phyloP scores from a whole-genome alignment of 164 flowering plant species.

The Saururus chinensis region DNA sequence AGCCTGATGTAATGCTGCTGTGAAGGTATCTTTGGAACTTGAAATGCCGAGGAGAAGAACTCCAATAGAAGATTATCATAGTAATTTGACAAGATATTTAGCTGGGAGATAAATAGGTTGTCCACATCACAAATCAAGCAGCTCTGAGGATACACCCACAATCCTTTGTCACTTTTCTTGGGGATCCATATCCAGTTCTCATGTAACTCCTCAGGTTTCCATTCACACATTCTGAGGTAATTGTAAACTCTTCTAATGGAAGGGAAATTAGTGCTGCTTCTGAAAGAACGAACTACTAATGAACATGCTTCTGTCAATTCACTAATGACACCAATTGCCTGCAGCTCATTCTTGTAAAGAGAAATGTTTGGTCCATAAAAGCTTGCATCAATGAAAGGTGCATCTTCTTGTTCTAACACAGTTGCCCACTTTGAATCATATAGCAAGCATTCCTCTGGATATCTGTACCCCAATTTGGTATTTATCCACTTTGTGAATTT shows the following conservation, averaged over 20 bases:
- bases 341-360: constrained; percentile 4
- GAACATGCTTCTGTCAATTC: background rate
- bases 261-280: background rate
- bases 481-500: constrained; percentile 11
- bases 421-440: constrained; percentile 10
- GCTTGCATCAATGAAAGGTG: constrained; percentile 12
- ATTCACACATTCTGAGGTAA: background rate
- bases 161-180: background rate
- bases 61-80: background rate
- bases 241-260: background rate
- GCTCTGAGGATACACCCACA: background rate
- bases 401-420: constrained; percentile 7
- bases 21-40: background rate
- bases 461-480: constrained; percentile 14
- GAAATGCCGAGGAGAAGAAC: background rate
- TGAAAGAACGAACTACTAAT: background rate
- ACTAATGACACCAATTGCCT: constrained; percentile 9
- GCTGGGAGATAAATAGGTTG: background rate
- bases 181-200: background rate
- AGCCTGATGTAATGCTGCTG: background rate
- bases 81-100: background rate
- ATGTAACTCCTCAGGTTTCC: background rate
- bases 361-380: constrained; percentile 2
- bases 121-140: background rate
- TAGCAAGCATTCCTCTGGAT: constrained; percentile 11